Conservation (phyloP, 2,329 filamentous ascomycete species). For the Colletotrichum incanum region DNA sequence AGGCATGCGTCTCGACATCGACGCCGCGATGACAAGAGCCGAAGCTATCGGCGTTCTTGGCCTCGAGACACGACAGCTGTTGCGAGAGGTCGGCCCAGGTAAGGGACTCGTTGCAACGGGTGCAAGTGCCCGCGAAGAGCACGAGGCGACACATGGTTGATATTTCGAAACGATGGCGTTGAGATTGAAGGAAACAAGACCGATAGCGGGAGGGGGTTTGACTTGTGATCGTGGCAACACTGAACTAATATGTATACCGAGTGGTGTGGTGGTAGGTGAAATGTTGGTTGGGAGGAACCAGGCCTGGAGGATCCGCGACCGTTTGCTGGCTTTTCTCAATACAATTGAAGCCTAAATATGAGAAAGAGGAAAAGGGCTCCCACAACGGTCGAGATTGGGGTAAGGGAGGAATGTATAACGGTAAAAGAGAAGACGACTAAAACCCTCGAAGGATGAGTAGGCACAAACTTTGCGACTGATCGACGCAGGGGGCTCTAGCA, state of each 20-base stretch:
- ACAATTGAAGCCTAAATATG: background rate
- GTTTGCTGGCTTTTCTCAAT: background rate
- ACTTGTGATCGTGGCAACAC: background rate
- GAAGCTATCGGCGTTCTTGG: conserved; percentile 64
- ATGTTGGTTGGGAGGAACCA: background rate
- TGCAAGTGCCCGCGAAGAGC: conserved; percentile 61
- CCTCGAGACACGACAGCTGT: conserved; percentile 63
- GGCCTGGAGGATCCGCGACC: background rate
- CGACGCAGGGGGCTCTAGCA: conserved; percentile 17
- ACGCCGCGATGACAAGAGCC: conserved; percentile 61
- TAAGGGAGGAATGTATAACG: conserved; percentile 1
- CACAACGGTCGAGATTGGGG: background rate
- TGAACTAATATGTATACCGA: no score
- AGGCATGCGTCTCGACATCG: conserved; percentile 59
- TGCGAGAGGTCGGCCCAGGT: conserved; percentile 63
- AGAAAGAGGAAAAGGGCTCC: background rate
- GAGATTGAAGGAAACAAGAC: background rate
- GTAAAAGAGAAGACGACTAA: conserved; percentile 8
- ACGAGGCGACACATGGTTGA: conserved; percentile 64
- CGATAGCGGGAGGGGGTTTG: background rate
- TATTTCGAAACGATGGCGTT: background rate
- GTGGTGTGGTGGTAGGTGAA: background rate
- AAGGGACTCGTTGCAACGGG: conserved; percentile 57
- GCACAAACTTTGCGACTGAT: conserved; percentile 15
- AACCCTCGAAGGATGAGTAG: conserved; percentile 1